Base-by-base conservation (phyloP, 345 rosid genomes). In the Conringia planisiliqua region DNA sequence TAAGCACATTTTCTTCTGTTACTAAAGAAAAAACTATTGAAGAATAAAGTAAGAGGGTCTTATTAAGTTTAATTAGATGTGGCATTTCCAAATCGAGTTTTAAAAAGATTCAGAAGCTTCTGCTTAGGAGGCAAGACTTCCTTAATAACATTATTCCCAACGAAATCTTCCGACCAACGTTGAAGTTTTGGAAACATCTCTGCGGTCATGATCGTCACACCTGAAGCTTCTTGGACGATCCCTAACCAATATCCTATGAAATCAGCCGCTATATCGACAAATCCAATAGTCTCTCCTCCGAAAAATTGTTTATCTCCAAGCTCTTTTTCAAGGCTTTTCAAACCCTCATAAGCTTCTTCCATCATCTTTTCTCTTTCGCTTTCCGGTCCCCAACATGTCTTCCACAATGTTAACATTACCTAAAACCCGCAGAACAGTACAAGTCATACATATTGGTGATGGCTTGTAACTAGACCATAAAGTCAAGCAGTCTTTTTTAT, bases 281-380 rank as follows among this genome's bases (percentile, higher is more conserved):
- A 40, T 11, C 91, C 92, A 29, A 86, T 78, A 5, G 27, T 83
- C 10, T 90, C 88, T 43, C 90, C 88, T 43, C 96, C 92, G 5
- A 90, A 85, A 80, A 84, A 85, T 59, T 2, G 85, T 71, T 81
- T 86, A 33, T 80, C 80, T 30, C 62, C 77, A 24, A 88, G 86
- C 77, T 88, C 87, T 32, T 79, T 76, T 72, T 86, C 96, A 0
- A 90, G 82, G 4, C 12, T 22, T 73, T 69, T 81, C 40, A 88
- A 78, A 74, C 72, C 27, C 14, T 77, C 79, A 3, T 3, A 3
- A 8, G 85, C 86, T 74, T 86, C 91, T 79, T 79, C 75, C 8
- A 48, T 10, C 13, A 59, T 56, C 33, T 74, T 79, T 40, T 77
- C 86, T 42, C 83, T 46, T 48, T 82, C 84, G 2, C 51, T 60